A percentile compares a stretch with the other conserved stretches of the same genome.
phyloP scores from a whole-genome alignment of 495 filamentous ascomycete species.

The Margaritispora aquatica region DNA sequence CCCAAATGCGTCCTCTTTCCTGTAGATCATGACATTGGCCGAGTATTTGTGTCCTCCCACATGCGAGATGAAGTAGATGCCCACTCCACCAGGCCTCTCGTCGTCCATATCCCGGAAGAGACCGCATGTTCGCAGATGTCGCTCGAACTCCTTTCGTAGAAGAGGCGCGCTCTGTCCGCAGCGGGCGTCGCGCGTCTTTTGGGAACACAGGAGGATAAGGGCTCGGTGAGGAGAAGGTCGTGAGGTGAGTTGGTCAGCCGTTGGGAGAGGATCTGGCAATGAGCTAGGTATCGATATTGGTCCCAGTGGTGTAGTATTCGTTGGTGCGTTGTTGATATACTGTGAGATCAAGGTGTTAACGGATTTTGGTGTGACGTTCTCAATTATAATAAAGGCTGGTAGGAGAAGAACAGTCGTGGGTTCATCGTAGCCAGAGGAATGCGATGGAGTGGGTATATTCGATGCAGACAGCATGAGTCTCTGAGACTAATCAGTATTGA shows the following conservation, averaged over 20 bases:
- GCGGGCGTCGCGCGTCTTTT: conserved; percentile 85
- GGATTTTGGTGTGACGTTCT: conserved; percentile 73
- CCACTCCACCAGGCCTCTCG: conserved; percentile 80
- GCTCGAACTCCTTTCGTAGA: conserved; percentile 77
- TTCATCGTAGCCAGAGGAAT: conserved; percentile 48
- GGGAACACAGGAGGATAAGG: conserved; percentile 89
- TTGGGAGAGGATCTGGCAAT: conserved; percentile 29
- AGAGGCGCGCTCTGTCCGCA: conserved; percentile 91
- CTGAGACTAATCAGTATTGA: too few relatives aligned
- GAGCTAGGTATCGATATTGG: conserved; percentile 24
- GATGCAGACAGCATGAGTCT: conserved; percentile 88
- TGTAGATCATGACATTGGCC: conserved; percentile 88
- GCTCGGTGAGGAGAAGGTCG: conserved; percentile 72
- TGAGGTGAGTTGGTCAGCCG: conserved; percentile 49
- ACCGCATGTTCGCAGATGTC: conserved; percentile 78
- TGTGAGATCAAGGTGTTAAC: conserved; percentile 65
- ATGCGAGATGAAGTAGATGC: conserved; percentile 93
- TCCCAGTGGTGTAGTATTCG: conserved; percentile 64
- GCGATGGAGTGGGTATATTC: conserved; percentile 73
- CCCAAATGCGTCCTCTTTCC: conserved; percentile 56
- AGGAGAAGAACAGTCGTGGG: conserved; percentile 83
- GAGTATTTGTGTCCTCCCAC: conserved; percentile 93
- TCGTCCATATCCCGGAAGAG: conserved; percentile 85
- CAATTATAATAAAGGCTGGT: conserved; percentile 78
- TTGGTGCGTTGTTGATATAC: conserved; percentile 66